phyloP scores from a whole-genome alignment of 768 basidiomycete genomes.

The Agaricus subrufescens region DNA sequence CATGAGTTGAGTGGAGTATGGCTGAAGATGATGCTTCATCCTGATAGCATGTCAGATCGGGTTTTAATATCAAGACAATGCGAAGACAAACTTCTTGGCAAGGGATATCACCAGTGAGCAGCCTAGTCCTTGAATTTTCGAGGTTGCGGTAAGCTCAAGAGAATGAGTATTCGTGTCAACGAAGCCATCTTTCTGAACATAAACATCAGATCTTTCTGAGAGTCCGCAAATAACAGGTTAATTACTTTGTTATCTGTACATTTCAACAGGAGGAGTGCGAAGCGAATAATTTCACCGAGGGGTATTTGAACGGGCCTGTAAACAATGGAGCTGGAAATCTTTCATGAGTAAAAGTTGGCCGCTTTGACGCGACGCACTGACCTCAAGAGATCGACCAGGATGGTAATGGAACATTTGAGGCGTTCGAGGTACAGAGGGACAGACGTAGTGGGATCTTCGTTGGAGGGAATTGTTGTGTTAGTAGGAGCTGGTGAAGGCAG shows the following conservation, averaged over 20 bases:
- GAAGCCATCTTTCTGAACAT: conserved; percentile 38
- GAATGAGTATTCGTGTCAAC: conserved; percentile 45
- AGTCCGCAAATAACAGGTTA: not conserved
- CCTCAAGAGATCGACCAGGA: conserved; percentile 55
- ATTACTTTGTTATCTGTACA: conserved; percentile 27
- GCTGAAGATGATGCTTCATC: conserved; percentile 45
- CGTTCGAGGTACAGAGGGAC: conserved; percentile 59
- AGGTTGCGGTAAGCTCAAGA: conserved; percentile 50
- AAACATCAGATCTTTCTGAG: not conserved
- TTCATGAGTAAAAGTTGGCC: not conserved
- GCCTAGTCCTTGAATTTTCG: conserved; percentile 48
- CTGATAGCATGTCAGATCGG: conserved; percentile 29
- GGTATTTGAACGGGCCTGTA: conserved; percentile 67
- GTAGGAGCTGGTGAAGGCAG: conserved; percentile 4
- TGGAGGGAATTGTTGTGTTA: conserved; percentile 6
- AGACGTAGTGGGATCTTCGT: conserved; percentile 42
- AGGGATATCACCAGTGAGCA: conserved; percentile 48
- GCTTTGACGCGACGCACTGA: not conserved
- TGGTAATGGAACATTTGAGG: conserved; percentile 47
- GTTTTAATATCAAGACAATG: not conserved
- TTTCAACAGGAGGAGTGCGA: conserved; percentile 46
- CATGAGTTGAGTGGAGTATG: conserved; percentile 50
- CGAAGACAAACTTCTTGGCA: conserved; percentile 38
- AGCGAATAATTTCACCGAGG: conserved; percentile 53
- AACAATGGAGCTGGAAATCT: conserved; percentile 42